These are phyloP conservation scores for Ilyonectria mors-panacis DNA, from an alignment of 2,329 filamentous ascomycete genomes.

Conservation along the genomic window DNA sequence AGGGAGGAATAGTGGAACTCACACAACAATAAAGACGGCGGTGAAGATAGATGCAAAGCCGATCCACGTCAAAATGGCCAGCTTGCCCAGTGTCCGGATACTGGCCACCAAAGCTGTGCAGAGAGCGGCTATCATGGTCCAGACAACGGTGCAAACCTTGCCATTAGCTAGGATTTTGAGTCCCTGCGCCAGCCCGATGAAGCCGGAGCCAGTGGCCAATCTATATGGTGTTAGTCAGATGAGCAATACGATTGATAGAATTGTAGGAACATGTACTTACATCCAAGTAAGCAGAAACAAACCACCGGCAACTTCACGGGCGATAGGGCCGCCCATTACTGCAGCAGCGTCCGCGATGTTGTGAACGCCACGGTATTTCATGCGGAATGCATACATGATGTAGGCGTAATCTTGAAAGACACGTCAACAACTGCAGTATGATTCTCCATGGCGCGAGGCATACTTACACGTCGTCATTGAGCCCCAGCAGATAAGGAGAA, in stretches of 20 bases:
- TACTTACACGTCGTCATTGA: constrained; percentile 43
- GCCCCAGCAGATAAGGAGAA: constrained; percentile 39
- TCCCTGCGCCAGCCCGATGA: constrained; percentile 44
- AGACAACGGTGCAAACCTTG: constrained; percentile 41
- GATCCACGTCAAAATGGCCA: constrained; percentile 51
- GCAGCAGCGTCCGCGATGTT: constrained; percentile 47
- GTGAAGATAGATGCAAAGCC: constrained; percentile 48
- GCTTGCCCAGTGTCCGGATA: constrained; percentile 47
- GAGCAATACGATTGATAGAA: neutral
- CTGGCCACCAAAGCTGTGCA: constrained; percentile 48
- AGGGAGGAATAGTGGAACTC: constrained; percentile 5
- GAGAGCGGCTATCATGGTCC: constrained; percentile 43
- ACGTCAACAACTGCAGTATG: neutral
- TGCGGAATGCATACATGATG: constrained; percentile 46
- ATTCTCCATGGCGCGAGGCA: neutral
- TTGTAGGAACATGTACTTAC: constrained; percentile 23
- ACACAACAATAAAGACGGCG: constrained; percentile 49
- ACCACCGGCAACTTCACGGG: constrained; percentile 39
- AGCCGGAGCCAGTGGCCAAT: constrained; percentile 41
- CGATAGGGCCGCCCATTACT: constrained; percentile 41
- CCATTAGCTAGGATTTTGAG: constrained; percentile 39
- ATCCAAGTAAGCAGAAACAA: constrained; percentile 46
- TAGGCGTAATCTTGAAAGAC: constrained; percentile 44
- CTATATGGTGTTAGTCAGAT: constrained; percentile 15
- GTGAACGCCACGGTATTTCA: constrained; percentile 43